Evolutionary conservation across 345 rosid genomes (phyloP).

Genomic region (Corchorus capsularis): DNA sequence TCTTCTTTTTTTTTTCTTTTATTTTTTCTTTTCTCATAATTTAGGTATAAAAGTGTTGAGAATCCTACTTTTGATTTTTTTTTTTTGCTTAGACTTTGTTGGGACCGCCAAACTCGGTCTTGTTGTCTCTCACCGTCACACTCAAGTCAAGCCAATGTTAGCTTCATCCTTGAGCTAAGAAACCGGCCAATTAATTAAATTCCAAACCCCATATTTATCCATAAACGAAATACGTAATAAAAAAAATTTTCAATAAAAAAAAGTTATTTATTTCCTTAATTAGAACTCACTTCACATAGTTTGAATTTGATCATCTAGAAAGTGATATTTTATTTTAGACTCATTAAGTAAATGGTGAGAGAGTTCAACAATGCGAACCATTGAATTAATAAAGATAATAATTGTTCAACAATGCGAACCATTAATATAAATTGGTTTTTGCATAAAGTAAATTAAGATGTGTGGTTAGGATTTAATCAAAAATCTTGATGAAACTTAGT

Average conservation of each 20-base stretch:
- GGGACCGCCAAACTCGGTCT: conserved; percentile 28
- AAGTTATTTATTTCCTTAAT: neutral
- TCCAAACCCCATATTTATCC: neutral
- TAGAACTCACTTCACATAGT: neutral
- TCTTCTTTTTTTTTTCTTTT: neutral
- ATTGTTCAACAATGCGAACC: too few species aligned
- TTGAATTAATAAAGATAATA: neutral
- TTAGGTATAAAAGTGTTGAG: neutral
- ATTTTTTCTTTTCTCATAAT: too few species aligned
- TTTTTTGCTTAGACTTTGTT: conserved; percentile 10
- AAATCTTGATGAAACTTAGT: too few species aligned
- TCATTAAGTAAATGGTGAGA: neutral
- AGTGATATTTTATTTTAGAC: neutral
- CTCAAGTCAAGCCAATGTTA: neutral
- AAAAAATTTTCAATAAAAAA: neutral
- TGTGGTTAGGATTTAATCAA: too few species aligned
- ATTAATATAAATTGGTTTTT: too few species aligned
- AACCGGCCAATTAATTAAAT: conserved; percentile 15
- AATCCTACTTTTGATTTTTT: conserved; percentile 8
- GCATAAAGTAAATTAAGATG: too few species aligned
- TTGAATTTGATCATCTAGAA: neutral
- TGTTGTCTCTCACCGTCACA: neutral
- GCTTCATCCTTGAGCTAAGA: conserved; percentile 16
- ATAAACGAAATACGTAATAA: neutral
- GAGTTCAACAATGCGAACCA: neutral